A percentile compares a stretch with the other conserved stretches of the same genome.
Evolutionary conservation across 176 grass and related monocot species (phyloP).

Genomic region (Oryza brachyantha): DNA sequence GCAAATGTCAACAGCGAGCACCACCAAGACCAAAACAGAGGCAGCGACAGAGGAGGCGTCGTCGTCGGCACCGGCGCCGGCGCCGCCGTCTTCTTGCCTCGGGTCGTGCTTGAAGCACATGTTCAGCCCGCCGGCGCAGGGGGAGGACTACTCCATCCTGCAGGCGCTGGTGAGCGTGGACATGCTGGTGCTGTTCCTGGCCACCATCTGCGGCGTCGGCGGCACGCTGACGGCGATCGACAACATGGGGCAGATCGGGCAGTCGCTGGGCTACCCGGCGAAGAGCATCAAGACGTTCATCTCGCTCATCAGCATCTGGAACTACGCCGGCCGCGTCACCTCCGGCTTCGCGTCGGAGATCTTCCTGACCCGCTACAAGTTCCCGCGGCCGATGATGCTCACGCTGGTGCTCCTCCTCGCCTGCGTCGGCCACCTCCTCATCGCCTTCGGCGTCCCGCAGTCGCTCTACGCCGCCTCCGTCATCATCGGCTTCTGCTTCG

Average conservation of each 20-base stretch:
- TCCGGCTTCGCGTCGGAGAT: slow-evolving; percentile 63
- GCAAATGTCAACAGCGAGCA: neutral
- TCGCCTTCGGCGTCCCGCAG: slow-evolving; percentile 62
- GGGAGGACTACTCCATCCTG: slow-evolving; percentile 65
- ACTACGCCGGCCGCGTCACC: slow-evolving; percentile 64
- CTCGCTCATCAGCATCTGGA: slow-evolving; percentile 85
- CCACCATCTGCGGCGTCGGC: slow-evolving; percentile 69
- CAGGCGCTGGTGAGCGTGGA: slow-evolving; percentile 63
- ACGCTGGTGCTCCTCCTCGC: slow-evolving; percentile 58
- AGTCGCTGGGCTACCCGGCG: slow-evolving; percentile 49
- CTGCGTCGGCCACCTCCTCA: slow-evolving; percentile 73
- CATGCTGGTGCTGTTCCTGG: slow-evolving; percentile 70
- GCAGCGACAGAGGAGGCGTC: neutral
- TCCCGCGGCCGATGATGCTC: slow-evolving; percentile 62
- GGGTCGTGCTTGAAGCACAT: slow-evolving; percentile 28
- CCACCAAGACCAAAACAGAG: neutral
- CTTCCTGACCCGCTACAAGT: slow-evolving; percentile 43
- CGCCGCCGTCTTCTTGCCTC: neutral
- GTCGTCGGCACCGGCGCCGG: too few species aligned
- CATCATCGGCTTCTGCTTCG: slow-evolving; percentile 71
- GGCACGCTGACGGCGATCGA: slow-evolving; percentile 79
- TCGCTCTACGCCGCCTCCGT: slow-evolving; percentile 51
- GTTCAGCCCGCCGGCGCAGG: slow-evolving; percentile 54
- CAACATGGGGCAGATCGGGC: slow-evolving; percentile 82
- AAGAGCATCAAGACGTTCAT: slow-evolving; percentile 76